phyloP scores from a whole-genome alignment of 139 green algal genomes.

The Ulvella scutata region DNA sequence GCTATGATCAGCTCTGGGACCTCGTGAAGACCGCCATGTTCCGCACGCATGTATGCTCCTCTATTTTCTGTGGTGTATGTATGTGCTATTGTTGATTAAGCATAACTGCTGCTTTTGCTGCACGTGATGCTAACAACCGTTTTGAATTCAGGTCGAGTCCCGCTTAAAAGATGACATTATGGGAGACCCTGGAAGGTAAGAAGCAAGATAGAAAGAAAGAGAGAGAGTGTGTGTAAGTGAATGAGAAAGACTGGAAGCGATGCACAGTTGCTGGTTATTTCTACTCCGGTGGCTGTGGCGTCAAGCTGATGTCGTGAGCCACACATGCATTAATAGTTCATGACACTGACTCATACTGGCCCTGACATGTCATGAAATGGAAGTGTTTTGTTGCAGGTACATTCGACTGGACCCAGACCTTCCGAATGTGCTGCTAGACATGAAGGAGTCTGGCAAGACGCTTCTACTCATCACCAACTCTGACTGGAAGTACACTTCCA shows the following conservation, averaged over 20 bases:
- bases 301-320: no score
- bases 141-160: no score
- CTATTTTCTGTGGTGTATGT: no score
- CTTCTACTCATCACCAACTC: slow-evolving; percentile 92
- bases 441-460: slow-evolving; percentile 67
- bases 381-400: slow-evolving; percentile 30
- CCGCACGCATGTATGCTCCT: slow-evolving; percentile 80
- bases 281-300: no score
- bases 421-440: slow-evolving; percentile 74
- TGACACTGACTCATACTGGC: no score
- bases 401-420: slow-evolving; percentile 76
- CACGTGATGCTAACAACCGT: no score
- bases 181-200: neutral
- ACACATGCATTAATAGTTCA: no score
- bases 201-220: no score
- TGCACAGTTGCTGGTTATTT: no score
- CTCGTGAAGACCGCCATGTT: slow-evolving; percentile 74
- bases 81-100: no score
- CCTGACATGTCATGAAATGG: no score
- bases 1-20: slow-evolving; percentile 50
- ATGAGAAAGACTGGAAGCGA: neutral
- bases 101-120: no score
- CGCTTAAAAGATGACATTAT: slow-evolving; percentile 4
- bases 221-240: neutral
- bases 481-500: slow-evolving; percentile 71